These are phyloP conservation scores for Allantophomopsis cytisporea DNA, from an alignment of 2,329 filamentous ascomycete species.

Conservation along the genomic window DNA sequence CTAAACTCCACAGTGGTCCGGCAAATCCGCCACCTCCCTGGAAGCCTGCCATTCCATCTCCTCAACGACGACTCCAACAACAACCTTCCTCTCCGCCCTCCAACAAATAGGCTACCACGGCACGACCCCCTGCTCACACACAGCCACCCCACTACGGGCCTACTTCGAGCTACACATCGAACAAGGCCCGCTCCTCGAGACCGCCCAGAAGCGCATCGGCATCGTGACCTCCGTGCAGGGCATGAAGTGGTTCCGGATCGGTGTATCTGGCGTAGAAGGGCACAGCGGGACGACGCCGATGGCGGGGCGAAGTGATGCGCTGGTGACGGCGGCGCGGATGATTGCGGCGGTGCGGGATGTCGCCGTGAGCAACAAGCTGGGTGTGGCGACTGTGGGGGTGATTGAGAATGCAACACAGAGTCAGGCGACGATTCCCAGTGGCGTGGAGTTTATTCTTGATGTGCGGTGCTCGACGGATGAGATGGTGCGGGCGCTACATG, in stretches of 20 bases:
- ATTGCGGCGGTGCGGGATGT: constrained; percentile 10
- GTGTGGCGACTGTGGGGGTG: constrained; percentile 12
- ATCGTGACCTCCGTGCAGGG: constrained; percentile 60
- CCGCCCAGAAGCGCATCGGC: constrained; percentile 44
- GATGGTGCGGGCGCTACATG: constrained; percentile 10
- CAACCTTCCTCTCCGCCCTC: constrained; percentile 33
- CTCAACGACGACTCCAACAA: constrained; percentile 16
- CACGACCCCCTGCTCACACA: constrained; percentile 36
- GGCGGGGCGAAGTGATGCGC: constrained; percentile 47
- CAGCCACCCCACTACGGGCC: constrained; percentile 48
- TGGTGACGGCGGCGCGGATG: constrained; percentile 28
- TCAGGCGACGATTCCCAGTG: constrained; percentile 10
- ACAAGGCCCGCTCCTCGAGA: constrained; percentile 62
- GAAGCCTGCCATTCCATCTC: constrained; percentile 1
- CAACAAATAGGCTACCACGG: constrained; percentile 60
- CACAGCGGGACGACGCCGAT: constrained; percentile 24
- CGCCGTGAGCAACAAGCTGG: constrained; percentile 6
- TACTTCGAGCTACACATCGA: constrained; percentile 76
- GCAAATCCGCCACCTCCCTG: constrained; percentile 27
- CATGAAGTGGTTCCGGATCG: constrained; percentile 59
- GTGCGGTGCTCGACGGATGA: constrained; percentile 8
- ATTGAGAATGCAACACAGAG: constrained; percentile 10
- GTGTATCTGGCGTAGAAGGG: constrained; percentile 31
- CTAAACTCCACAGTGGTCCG: constrained; percentile 37
- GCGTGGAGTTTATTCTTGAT: constrained; percentile 14